A percentile compares a stretch with the other conserved stretches of the same genome.
These are phyloP conservation scores for Boletus pseudo-olivaceus DNA, from an alignment of 768 basidiomycete species.

Conservation along the genomic window DNA sequence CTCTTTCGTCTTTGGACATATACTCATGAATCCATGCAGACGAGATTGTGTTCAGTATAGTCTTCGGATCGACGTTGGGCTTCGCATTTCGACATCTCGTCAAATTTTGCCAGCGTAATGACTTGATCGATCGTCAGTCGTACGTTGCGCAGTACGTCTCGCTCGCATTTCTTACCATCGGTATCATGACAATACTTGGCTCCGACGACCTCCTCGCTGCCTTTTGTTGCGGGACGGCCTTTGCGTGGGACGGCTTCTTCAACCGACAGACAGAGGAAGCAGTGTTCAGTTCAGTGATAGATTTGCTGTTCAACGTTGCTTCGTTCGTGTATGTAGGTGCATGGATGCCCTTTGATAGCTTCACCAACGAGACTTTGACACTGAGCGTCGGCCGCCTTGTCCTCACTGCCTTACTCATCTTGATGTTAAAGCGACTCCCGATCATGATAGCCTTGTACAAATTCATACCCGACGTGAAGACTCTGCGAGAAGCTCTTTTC, in stretches of 20 bases:
- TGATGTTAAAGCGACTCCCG: constrained; percentile 81
- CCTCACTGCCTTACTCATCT: constrained; percentile 76
- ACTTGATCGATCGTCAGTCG: constrained; percentile 90
- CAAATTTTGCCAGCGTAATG: constrained; percentile 85
- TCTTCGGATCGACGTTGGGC: constrained; percentile 74
- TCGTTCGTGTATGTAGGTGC: constrained; percentile 96
- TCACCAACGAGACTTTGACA: constrained; percentile 60
- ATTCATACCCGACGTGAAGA: constrained; percentile 97
- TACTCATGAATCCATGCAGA: constrained; percentile 42
- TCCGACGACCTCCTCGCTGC: constrained; percentile 93
- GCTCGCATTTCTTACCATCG: constrained; percentile 80
- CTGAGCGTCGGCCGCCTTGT: constrained; percentile 82
- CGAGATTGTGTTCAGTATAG: constrained; percentile 70
- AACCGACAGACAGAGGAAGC: constrained; percentile 92
- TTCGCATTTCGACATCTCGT: constrained; percentile 82
- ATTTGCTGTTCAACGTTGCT: constrained; percentile 92
- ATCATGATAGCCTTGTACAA: constrained; percentile 79
- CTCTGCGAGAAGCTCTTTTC: constrained; percentile 88
- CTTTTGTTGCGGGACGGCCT: constrained; percentile 92
- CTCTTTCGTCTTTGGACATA: neutral
- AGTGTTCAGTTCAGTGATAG: constrained; percentile 94
- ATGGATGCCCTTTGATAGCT: constrained; percentile 91
- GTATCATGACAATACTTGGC: constrained; percentile 79
- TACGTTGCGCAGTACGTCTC: constrained; percentile 92
- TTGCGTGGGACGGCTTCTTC: constrained; percentile 96